Base-by-base conservation (phyloP, 345 rosid species). In the Linum lewisii region DNA sequence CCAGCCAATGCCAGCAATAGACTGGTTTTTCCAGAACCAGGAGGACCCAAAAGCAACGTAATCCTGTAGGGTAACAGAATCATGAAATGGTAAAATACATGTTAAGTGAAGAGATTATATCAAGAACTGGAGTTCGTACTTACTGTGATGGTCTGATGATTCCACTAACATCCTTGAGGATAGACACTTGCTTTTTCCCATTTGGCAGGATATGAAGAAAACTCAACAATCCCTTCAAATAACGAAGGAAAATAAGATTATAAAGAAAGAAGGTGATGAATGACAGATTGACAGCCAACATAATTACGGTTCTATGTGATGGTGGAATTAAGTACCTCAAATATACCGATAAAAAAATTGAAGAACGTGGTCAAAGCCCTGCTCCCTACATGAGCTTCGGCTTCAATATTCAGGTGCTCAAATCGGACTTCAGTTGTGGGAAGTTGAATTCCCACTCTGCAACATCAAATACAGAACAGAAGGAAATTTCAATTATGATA, bases 31-130 rank as follows among this genome's bases (percentile, higher is more conserved):
- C 97, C 97, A 34, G 97, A 84, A 63, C 84, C 68, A 47, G 95
- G 95, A 63, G 97, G 97, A 53, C 97, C 97, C 75, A 89, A 68
- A 32, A 89, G 91, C 78, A 89, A 56, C 51, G 95, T 73, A 85
- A 82, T 72, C 63, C 95, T 88, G 65, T 59, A 24, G 58, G 21
- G 23, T 11, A 38, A 26, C 60, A 45, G 49, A 47, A 52, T 22
- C 4, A 65, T n/a, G n/a, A 19, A 51, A 0, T 9, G 29, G 29
- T 3, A 50, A 26, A 23, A 15, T n/a, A 45, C 50, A n/a, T 21
- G 6, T 24, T 44, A 20, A 36, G 8, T 54, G 11, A 16, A 45
- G 34, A 5, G 4, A 21, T 22, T 21, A 11, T 6, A 15, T 3
- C 3, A 38, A 38, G 15, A 10, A 38, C 45, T 10, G 13, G 16